A percentile compares a stretch with the other conserved stretches of the same genome.
Conservation (phyloP, 768 basidiomycete genomes). For the Podaxis mareebaensis region DNA sequence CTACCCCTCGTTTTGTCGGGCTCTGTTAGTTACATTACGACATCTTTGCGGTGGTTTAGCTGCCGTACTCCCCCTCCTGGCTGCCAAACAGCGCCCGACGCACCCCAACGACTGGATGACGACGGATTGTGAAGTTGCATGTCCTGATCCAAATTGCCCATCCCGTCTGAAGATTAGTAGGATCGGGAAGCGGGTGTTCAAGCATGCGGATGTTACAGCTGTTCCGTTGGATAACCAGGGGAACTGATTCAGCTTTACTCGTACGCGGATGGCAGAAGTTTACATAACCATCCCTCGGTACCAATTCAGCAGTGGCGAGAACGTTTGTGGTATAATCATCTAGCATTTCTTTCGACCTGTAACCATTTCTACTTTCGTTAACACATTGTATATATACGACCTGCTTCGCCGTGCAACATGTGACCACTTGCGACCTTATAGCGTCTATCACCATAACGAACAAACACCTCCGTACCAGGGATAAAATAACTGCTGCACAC, state of each 20-base stretch:
- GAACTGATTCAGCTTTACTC: not conserved
- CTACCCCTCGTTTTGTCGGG: conserved; percentile 1
- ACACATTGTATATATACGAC: no score
- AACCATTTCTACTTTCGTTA: no score
- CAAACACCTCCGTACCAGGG: no score
- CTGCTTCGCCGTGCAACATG: no score
- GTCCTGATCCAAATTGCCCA: conserved; percentile 67
- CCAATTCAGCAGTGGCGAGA: no score
- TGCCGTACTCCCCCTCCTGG: conserved; percentile 63
- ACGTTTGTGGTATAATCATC: no score
- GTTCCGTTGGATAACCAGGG: conserved; percentile 33
- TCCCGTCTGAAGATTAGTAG: conserved; percentile 54
- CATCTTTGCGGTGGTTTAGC: conserved; percentile 31
- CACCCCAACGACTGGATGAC: conserved; percentile 68
- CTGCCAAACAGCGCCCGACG: conserved; percentile 62
- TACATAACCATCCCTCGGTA: no score
- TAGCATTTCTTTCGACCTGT: no score
- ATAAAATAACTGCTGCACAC: not conserved
- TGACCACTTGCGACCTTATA: no score
- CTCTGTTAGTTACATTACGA: not conserved
- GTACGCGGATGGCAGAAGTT: no score
- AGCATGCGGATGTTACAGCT: conserved; percentile 53
- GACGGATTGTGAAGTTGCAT: conserved; percentile 63
- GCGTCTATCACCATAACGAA: no score
- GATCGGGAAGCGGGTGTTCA: conserved; percentile 52